Percentiles rank a stretch among this genome's conserved stretches.
These are phyloP conservation scores for Linum trigynum DNA, from an alignment of 345 rosid species.

Conservation along the genomic window DNA sequence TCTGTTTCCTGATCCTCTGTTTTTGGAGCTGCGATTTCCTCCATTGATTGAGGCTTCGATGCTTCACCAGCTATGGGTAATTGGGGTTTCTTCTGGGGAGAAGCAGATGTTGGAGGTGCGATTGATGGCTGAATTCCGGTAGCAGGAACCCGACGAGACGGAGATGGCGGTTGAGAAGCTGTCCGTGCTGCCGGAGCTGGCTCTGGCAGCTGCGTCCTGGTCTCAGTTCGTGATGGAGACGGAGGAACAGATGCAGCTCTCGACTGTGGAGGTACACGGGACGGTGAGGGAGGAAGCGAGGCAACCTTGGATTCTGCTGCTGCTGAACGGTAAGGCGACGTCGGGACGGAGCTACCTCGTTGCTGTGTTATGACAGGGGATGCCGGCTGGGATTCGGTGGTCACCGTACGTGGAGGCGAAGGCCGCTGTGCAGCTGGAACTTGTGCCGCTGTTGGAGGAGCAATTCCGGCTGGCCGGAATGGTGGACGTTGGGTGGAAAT, in stretches of 20 bases:
- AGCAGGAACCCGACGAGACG: constrained; percentile 15
- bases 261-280: constrained; percentile 23
- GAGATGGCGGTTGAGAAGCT: constrained; percentile 20
- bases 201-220: neutral
- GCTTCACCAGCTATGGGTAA: neutral
- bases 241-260: constrained; percentile 16
- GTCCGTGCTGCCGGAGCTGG: constrained; percentile 18
- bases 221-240: constrained; percentile 8
- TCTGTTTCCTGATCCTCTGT: constrained; percentile 3
- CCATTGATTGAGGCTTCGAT: constrained; percentile 15
- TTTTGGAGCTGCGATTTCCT: constrained; percentile 15
- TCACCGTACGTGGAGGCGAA: constrained; percentile 9
- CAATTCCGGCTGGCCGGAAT: constrained; percentile 39
- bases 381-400: constrained; percentile 8
- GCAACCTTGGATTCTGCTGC: constrained; percentile 9
- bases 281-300: constrained; percentile 20
- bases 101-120: neutral
- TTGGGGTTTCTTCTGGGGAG: neutral
- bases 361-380: constrained; percentile 10
- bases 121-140: neutral
- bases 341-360: constrained; percentile 12
- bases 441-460: constrained; percentile 17
- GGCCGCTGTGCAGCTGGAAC: constrained; percentile 16
- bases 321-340: constrained; percentile 21
- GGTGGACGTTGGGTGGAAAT: constrained; percentile 29